Evolutionary conservation across 768 basidiomycete genomes (phyloP).

Genomic region (Chalciporus piperatus): DNA sequence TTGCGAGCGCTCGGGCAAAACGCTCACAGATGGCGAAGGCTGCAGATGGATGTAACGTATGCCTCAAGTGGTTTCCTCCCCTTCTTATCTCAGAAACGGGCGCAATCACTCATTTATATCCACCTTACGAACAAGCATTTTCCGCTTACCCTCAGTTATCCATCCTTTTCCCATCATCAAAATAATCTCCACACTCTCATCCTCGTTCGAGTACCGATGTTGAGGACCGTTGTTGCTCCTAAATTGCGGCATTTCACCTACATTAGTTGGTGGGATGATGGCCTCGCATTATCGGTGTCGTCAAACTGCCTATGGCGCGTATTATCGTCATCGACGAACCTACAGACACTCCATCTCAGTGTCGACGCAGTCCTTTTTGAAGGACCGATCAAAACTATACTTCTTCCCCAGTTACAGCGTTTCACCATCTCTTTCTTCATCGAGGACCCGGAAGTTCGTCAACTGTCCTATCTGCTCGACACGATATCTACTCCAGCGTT

Average conservation of each 20-base stretch:
- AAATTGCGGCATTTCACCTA: background rate
- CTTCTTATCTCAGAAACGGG: too few species aligned
- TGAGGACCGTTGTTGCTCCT: background rate
- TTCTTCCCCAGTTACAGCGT: background rate
- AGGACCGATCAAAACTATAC: background rate
- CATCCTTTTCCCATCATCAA: background rate
- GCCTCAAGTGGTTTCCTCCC: too few species aligned
- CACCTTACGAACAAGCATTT: too few species aligned
- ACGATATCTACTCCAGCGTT: too few species aligned
- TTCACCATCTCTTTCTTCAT: background rate
- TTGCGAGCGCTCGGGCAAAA: background rate
- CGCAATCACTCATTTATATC: too few species aligned
- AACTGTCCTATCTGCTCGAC: too few species aligned
- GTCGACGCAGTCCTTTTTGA: background rate
- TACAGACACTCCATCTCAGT: background rate
- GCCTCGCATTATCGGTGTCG: too few species aligned
- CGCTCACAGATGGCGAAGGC: background rate
- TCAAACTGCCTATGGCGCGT: background rate
- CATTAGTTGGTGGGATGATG: too few species aligned
- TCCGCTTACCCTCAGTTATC: too few species aligned
- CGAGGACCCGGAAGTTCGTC: background rate
- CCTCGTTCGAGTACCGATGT: background rate
- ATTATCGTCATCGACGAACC: background rate
- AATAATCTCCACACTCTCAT: background rate
- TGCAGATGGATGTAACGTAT: background rate